Evolutionary conservation across 495 filamentous ascomycete species (phyloP).

Genomic region (Podospora pseudoanserina): DNA sequence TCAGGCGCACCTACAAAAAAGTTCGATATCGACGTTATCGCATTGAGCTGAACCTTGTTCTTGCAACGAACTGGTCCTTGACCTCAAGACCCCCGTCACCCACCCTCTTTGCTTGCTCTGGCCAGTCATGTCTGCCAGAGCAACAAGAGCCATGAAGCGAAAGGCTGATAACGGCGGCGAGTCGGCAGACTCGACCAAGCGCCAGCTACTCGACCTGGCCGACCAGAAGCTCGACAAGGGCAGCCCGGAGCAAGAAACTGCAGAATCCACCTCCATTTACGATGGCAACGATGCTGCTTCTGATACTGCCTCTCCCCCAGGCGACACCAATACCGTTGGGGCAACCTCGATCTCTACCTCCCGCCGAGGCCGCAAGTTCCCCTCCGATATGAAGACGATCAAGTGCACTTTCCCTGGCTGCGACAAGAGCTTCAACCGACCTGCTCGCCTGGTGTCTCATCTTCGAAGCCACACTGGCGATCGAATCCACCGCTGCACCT

Average conservation of each 20-base stretch:
- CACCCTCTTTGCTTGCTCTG: conserved; percentile 1
- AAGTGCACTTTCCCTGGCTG: conserved; percentile 67
- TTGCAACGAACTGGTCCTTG: neutral
- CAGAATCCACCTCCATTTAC: conserved; percentile 18
- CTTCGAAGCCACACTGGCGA: conserved; percentile 76
- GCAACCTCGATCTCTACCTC: conserved; percentile 41
- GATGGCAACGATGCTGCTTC: conserved; percentile 17
- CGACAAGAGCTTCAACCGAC: conserved; percentile 80
- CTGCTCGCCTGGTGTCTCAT: conserved; percentile 73
- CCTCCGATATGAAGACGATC: conserved; percentile 70
- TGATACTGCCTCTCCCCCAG: neutral
- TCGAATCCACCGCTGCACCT: conserved; percentile 65
- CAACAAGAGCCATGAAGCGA: conserved; percentile 18
- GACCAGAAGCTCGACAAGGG: conserved; percentile 6
- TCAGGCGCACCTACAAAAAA: conserved; percentile 26
- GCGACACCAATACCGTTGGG: conserved; percentile 20
- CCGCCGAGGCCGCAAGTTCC: conserved; percentile 54
- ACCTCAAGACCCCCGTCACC: neutral
- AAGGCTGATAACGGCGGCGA: conserved; percentile 10
- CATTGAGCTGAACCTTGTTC: neutral
- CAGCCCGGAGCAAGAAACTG: neutral
- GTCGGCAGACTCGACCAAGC: conserved; percentile 9
- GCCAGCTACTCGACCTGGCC: conserved; percentile 10
- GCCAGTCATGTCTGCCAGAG: neutral
- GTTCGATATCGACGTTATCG: conserved; percentile 8